Base-by-base conservation (phyloP, 139 green algal genomes). In the Yamagishiella unicocca region DNA sequence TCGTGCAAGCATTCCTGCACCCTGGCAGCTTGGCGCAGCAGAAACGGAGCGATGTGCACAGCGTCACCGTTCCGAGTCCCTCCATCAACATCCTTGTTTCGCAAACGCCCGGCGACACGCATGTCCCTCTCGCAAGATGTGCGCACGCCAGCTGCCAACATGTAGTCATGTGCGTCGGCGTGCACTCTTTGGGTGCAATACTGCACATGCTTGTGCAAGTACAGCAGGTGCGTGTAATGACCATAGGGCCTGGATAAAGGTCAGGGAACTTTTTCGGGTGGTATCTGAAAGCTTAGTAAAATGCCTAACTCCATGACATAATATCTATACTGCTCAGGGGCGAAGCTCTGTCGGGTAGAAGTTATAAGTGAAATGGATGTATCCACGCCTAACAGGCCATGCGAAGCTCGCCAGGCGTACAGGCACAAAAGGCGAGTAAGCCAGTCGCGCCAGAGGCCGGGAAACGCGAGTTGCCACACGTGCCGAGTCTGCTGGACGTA, bases 101-200 rank as follows among this genome's bases (percentile, higher is more conserved):
- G 5, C 53, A 74, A 75, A 4, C 17, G 27, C 37, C 31, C 22
- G 70, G 4, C 10, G 21, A 9, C 27, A 35, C 22, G 12, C 1
- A 58, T 0, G 2, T 27, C 0, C 38, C 62, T 46, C 40, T 38
- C 0, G 9, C 27, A 8, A 72, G 53, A 29, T 25, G 19, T 22
- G 17, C 46, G 29, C 54, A 33, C 9, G 40, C n/a, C 38, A 66
- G 40, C 55, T 40, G 46, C n/a, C 38, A 66, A 66, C 37, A 66
- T 24, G 19, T 88, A n/a, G 22, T 29, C 1, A 27, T 42, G 9
- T 74, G 50, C 31, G 75, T 75, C 3, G 74, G 74, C 40, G 78
- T 83, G 5, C 85, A 89, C 76, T 86, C 85, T 1, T 27, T 85
- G 35, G 76, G 45, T 17, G 53, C 76, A 3, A 6, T 75, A 14